A percentile compares a stretch with the other conserved stretches of the same genome.
These are phyloP conservation scores for Rhizophora mangle DNA, from an alignment of 345 rosid species.

Conservation along the genomic window DNA sequence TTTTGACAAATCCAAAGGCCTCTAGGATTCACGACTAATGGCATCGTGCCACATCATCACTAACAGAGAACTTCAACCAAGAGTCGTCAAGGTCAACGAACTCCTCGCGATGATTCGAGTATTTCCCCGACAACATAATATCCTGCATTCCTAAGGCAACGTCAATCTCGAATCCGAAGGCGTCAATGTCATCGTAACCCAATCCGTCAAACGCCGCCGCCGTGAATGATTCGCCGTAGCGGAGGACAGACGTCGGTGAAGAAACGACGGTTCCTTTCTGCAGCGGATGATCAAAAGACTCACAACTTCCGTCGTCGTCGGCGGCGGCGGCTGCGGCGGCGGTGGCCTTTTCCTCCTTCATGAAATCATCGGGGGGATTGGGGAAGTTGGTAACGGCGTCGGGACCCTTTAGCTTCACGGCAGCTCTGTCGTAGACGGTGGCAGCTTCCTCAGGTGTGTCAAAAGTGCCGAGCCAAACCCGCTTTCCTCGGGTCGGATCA, in stretches of 20 bases:
- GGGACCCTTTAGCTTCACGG: conserved; percentile 43
- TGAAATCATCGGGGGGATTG: conserved; percentile 17
- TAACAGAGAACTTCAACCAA: conserved; percentile 21
- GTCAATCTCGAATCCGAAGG: conserved; percentile 27
- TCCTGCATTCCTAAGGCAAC: conserved; percentile 14
- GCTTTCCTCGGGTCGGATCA: conserved; percentile 28
- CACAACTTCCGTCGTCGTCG: not conserved
- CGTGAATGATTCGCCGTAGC: conserved; percentile 1
- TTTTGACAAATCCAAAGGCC: no score
- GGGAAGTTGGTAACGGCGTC: conserved; percentile 56
- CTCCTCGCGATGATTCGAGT: conserved; percentile 7
- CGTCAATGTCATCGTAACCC: conserved; percentile 19
- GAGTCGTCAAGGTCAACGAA: conserved; percentile 35
- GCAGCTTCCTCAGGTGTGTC: conserved; percentile 64
- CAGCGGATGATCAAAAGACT: not conserved
- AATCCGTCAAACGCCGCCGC: conserved; percentile 9
- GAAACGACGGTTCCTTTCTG: conserved; percentile 3
- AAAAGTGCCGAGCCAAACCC: conserved; percentile 56
- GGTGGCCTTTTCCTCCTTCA: not conserved
- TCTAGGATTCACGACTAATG: no score
- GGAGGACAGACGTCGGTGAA: conserved; percentile 42
- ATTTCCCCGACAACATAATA: conserved; percentile 12
- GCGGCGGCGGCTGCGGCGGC: not conserved
- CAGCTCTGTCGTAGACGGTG: conserved; percentile 49
- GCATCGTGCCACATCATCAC: no score